These are phyloP conservation scores for Tetracladium marchalianum DNA, from an alignment of 495 filamentous ascomycete species.

Conservation along the genomic window DNA sequence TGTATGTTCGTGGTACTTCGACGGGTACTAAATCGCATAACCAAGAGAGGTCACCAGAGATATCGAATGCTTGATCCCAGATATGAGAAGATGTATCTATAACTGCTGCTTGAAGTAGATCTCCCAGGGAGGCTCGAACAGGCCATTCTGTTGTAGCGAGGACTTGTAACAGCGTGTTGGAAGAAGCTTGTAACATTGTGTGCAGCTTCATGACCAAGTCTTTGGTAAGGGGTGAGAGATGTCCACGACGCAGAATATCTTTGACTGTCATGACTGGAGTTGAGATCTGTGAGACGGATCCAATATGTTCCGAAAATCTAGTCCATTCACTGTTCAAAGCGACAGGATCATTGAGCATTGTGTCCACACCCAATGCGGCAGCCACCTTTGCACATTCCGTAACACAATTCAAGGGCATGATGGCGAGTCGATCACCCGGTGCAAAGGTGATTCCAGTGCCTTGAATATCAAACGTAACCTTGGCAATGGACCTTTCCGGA, in stretches of 20 bases:
- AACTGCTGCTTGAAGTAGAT: conserved; percentile 21
- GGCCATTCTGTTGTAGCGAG: conserved; percentile 23
- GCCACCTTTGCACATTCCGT: conserved; percentile 23
- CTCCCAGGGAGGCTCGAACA: conserved; percentile 22
- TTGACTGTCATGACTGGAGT: conserved; percentile 17
- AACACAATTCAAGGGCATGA: conserved; percentile 24
- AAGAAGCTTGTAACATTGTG: conserved; percentile 21
- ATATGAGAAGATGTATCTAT: conserved; percentile 16
- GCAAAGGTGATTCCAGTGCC: conserved; percentile 25
- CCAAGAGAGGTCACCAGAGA: conserved; percentile 23
- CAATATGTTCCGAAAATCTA: conserved; percentile 21
- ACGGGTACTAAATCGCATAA: conserved; percentile 20
- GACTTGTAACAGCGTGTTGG: conserved; percentile 19
- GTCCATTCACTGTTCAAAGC: conserved; percentile 22
- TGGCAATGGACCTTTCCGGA: conserved; percentile 18
- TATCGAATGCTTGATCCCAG: conserved; percentile 24
- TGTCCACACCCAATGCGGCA: conserved; percentile 19
- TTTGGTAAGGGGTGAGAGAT: conserved; percentile 24
- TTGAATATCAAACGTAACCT: conserved; percentile 22
- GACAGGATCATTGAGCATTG: conserved; percentile 18
- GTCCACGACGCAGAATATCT: conserved; percentile 23
- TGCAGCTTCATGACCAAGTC: conserved; percentile 19
- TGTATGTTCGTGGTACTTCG: conserved; percentile 27
- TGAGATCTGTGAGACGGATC: conserved; percentile 10
- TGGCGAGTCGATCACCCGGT: conserved; percentile 25